Percentiles rank a stretch among this genome's conserved stretches.
These are phyloP conservation scores for Lachancea mirantina DNA, from an alignment of 805 yeast genomes.

Conservation along the genomic window DNA sequence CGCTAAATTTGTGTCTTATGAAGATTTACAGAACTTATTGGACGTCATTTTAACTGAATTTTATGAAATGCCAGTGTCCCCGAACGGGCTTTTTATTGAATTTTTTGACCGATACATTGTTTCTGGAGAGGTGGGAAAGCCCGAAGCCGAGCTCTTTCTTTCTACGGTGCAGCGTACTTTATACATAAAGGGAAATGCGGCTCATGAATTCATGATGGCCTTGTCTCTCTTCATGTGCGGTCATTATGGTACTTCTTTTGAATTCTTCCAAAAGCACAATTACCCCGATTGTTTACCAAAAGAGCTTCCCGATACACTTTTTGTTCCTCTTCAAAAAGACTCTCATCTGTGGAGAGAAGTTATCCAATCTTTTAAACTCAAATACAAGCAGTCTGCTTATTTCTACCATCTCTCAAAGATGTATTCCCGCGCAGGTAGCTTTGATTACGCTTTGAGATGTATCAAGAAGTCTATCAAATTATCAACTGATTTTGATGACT, in stretches of 20 bases:
- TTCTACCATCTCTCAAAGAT: slow-evolving; percentile 23
- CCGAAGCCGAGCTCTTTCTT: slow-evolving; percentile 10
- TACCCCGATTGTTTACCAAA: slow-evolving; percentile 15
- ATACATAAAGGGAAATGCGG: slow-evolving; percentile 14
- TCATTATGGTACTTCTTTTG: slow-evolving; percentile 21
- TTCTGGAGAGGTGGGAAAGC: slow-evolving; percentile 8
- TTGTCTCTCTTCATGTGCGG: slow-evolving; percentile 21
- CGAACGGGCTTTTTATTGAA: slow-evolving; percentile 18
- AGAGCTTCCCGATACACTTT: slow-evolving; percentile 17
- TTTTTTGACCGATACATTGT: slow-evolving; percentile 16
- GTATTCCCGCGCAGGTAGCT: slow-evolving; percentile 16
- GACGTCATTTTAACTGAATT: slow-evolving; percentile 2
- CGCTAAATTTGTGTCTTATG: slow-evolving; percentile 18
- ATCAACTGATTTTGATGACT: slow-evolving; percentile 12
- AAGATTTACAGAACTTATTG: slow-evolving; percentile 10
- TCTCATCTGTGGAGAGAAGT: slow-evolving; percentile 20
- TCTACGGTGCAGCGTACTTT: slow-evolving; percentile 17
- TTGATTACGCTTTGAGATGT: slow-evolving; percentile 21
- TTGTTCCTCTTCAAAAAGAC: slow-evolving; percentile 11
- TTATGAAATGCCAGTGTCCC: slow-evolving; percentile 6
- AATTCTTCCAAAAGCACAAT: slow-evolving; percentile 22
- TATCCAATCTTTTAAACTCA: slow-evolving; percentile 13
- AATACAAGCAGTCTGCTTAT: slow-evolving; percentile 16
- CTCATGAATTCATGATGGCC: slow-evolving; percentile 25
- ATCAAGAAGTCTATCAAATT: slow-evolving; percentile 25